Base-by-base conservation (phyloP, 768 basidiomycete genomes). In the Auriculariales sp. region DNA sequence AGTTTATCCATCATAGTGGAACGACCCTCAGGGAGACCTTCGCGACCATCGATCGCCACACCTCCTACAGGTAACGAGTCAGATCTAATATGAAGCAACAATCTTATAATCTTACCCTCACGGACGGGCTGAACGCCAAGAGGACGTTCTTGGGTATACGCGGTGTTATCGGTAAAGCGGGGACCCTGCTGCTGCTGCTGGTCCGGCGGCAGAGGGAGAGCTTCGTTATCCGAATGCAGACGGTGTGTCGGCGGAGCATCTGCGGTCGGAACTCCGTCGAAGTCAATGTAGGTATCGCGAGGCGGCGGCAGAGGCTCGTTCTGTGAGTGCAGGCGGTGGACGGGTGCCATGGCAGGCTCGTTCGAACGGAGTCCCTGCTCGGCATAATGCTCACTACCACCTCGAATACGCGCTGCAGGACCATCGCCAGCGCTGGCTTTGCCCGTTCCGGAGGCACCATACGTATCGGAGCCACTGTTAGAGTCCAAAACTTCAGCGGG, bases 1-100 rank as follows among this genome's bases (percentile, higher is more conserved):
- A 78, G 51, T 61, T 75, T 80, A 62, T 81, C 79, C 6, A 67
- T 60, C 0, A 73, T 17, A 25, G 56, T 66, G 27, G 73, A 67
- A 25, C 73, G 69, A 3, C 68, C 68, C 54, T 64, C 59, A 0
- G 69, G 64, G 19, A 64, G 28, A 46, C 67, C 58, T 2, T 61
- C 58, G 15, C 57, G 52, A 2, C 64, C 67, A 35, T 58, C 68
- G 12, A 66, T 51, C 1, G 65, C 63, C 6, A 68, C 67, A 3
- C 68, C 68, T 22, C 64, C 68, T 63, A 24, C 17, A 17, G 31
- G 27, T 44, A 11, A 29, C 31, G 15, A 27, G 3, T 14, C 3
- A 53, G 15, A 45, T 22, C 32, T 4, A 22, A 31, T 11, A 29
- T 12, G 12, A n/a, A 30, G 10, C 32, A 3, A 17, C 9, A 6